Evolutionary conservation across 2,329 filamentous ascomycete genomes (phyloP).

Genomic region (Corniculantispora saksenae): DNA sequence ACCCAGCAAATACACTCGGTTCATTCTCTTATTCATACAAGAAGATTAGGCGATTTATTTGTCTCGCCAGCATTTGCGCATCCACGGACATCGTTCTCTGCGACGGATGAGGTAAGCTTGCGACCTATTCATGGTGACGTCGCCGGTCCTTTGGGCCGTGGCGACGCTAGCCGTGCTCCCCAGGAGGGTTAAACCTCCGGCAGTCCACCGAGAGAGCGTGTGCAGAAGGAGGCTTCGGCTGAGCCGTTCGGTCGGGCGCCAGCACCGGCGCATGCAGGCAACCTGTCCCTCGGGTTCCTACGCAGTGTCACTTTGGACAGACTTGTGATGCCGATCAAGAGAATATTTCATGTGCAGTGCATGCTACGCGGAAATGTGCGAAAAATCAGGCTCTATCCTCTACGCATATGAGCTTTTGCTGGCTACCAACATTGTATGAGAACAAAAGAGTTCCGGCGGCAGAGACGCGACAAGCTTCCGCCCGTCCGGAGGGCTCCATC

Average conservation of each 20-base stretch:
- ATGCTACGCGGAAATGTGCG: neutral
- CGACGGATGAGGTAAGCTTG: neutral
- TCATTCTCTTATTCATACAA: too few species aligned
- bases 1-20: too few species aligned
- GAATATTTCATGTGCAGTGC: neutral
- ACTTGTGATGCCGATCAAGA: slow-evolving; percentile 1
- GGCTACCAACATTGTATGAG: too few species aligned
- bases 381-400: neutral
- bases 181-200: slow-evolving; percentile 9
- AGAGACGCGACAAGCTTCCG: neutral
- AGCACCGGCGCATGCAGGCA: slow-evolving; percentile 4
- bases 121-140: neutral
- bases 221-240: slow-evolving; percentile 1
- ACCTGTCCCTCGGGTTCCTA: neutral
- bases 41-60: too few species aligned
- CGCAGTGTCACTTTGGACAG: neutral
- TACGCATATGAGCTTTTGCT: neutral
- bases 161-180: too few species aligned
- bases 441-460: too few species aligned
- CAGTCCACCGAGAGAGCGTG: slow-evolving; percentile 1
- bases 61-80: too few species aligned
- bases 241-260: neutral
- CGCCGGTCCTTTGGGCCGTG: slow-evolving; percentile 10
- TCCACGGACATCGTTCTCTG: too few species aligned
- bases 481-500: slow-evolving; percentile 11